These are phyloP conservation scores for Xylaria cubensis DNA, from an alignment of 495 filamentous ascomycete species.

Conservation along the genomic window DNA sequence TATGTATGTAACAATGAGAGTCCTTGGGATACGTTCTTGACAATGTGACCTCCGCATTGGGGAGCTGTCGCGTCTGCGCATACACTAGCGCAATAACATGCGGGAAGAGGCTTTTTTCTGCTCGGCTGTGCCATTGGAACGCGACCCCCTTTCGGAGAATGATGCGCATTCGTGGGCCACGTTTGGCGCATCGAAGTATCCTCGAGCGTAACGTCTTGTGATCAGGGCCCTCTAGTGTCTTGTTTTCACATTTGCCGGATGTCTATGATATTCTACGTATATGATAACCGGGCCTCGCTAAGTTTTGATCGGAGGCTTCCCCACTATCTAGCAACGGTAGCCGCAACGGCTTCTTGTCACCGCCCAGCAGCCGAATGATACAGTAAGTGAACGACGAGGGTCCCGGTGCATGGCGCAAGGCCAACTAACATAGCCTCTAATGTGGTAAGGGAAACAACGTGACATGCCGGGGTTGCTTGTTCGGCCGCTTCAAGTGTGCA, in stretches of 20 bases:
- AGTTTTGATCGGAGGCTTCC: slow-evolving; percentile 10
- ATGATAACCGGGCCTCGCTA: not conserved
- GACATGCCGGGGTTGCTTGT: slow-evolving; percentile 18
- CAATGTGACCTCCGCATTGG: slow-evolving; percentile 28
- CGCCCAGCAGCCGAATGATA: slow-evolving; percentile 17
- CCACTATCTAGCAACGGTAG: slow-evolving; percentile 11
- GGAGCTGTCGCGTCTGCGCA: slow-evolving; percentile 23
- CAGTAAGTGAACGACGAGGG: not conserved
- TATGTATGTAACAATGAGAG: slow-evolving; percentile 8
- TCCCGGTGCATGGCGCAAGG: slow-evolving; percentile 15
- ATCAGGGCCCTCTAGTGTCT: not conserved
- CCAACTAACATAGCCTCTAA: slow-evolving; percentile 16
- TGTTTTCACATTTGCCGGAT: slow-evolving; percentile 7
- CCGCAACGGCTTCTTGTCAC: slow-evolving; percentile 13
- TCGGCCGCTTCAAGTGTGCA: slow-evolving; percentile 22
- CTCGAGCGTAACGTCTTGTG: slow-evolving; percentile 18
- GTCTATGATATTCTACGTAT: slow-evolving; percentile 1
- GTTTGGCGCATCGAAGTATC: slow-evolving; percentile 16
- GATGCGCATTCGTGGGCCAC: slow-evolving; percentile 19
- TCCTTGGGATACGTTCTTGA: slow-evolving; percentile 15
- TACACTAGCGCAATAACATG: slow-evolving; percentile 17
- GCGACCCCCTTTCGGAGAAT: slow-evolving; percentile 23
- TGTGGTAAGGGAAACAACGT: slow-evolving; percentile 16
- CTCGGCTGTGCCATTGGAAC: slow-evolving; percentile 23
- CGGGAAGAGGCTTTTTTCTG: slow-evolving; percentile 23